Conservation (phyloP, 345 rosid genomes). For the Salix exigua region DNA sequence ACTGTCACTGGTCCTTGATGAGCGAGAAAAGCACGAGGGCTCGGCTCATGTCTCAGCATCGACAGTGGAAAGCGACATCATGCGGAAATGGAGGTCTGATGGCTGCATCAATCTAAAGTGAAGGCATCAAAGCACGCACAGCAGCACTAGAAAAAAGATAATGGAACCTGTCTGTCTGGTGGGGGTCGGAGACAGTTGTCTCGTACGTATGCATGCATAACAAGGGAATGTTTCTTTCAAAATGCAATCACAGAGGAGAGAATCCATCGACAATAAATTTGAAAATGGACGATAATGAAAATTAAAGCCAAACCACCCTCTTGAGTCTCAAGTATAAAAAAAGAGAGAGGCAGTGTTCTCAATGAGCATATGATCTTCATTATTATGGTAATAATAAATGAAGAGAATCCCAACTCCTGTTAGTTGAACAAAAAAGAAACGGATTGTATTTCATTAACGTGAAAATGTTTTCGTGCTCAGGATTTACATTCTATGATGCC, state of each 20-base stretch:
- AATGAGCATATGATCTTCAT: not conserved
- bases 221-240: slow-evolving; percentile 13
- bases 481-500: not conserved
- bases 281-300: not conserved
- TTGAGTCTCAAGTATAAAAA: no score
- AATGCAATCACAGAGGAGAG: not conserved
- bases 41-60: not conserved
- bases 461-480: not conserved
- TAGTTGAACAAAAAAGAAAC: not conserved
- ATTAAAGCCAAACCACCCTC: not conserved
- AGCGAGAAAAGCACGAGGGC: not conserved
- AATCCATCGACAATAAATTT: not conserved
- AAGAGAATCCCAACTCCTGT: not conserved
- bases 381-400: not conserved
- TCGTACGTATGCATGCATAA: slow-evolving; percentile 12
- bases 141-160: no score
- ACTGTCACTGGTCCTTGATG: not conserved
- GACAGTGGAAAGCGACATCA: not conserved
- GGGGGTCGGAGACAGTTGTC: not conserved
- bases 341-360: no score
- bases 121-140: not conserved
- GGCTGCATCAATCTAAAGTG: not conserved
- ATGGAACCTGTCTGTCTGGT: no score
- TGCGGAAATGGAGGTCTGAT: not conserved
- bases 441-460: not conserved